Base-by-base conservation (phyloP, 2,329 filamentous ascomycete species). In the Exophiala phaeomuriformis region DNA sequence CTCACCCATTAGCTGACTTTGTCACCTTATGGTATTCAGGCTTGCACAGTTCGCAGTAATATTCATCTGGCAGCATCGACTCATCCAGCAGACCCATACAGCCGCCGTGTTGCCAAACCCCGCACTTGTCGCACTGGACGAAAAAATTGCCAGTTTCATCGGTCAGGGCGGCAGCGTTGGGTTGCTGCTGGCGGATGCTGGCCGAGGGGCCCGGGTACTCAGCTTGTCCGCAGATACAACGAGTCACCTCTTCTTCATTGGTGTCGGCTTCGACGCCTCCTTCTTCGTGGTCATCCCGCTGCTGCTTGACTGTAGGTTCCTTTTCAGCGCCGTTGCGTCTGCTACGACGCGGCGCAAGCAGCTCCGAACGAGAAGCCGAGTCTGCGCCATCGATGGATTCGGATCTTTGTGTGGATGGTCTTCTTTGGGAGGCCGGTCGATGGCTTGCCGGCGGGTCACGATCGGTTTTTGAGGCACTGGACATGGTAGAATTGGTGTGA, bases 11-110 rank as follows among this genome's bases (percentile, higher is more conserved):
- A 64, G 79, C 77, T 61, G 88, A 87, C 51, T 78, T 82, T 64
- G 83, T 84, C 60, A 95, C 84, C 67, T 84, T 89, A 76, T 98
- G 93, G 49, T 95, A 78, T 68, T 95, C 90, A 67, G 90, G 90
- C 61, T 87, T 84, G 72, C 93, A 98, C 69, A 89, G 81, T 73
- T 98, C 93, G 72, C 93, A 98, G 68, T 93, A 98, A 74, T 98
- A 98, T 70, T 97, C 90, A 51, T 97, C 91, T 6, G 93, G 93
- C 61, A 88, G 91, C 68, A 86, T 85, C 63, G 88, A 85, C 71
- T 95, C 91, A 63, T 93, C 93, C 75, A 95, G 90, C 66, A 98
- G 95, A 56, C 93, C 91, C 55, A 98, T 91, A 67, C 93, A 98
- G 56, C 90, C 91, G 65, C 93, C 93, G 69, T 98, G 93, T 70